Percentiles rank a stretch among this genome's conserved stretches.
phyloP scores from a whole-genome alignment of 2,329 filamentous ascomycete genomes.

The Venturia asperata region DNA sequence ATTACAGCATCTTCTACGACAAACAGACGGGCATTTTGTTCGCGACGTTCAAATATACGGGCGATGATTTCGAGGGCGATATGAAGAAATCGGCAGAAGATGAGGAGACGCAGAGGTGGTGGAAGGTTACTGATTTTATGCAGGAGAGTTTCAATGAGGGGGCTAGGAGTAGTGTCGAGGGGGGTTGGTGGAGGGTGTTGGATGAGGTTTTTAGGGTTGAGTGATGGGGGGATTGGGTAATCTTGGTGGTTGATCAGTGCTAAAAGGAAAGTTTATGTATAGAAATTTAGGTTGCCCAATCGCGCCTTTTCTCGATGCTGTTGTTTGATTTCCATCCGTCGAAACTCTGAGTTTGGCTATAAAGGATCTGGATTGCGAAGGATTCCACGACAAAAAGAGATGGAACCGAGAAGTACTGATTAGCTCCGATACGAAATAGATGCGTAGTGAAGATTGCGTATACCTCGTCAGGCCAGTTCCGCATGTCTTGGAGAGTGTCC shows the following conservation, averaged over 20 bases:
- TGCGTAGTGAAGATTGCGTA: neutral
- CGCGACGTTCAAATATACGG: slow-evolving; percentile 9
- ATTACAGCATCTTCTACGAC: slow-evolving; percentile 15
- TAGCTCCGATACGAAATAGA: neutral
- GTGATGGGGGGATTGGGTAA: neutral
- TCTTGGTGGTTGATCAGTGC: too few relatives aligned
- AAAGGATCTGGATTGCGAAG: too few relatives aligned
- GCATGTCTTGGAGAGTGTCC: too few relatives aligned
- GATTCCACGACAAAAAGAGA: neutral
- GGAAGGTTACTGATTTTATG: slow-evolving; percentile 6
- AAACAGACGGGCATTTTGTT: neutral
- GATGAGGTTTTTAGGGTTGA: slow-evolving; percentile 9
- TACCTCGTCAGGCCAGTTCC: too few relatives aligned
- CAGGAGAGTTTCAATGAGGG: slow-evolving; percentile 10
- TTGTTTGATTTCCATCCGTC: neutral
- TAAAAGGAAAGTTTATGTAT: too few relatives aligned
- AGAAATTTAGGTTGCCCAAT: neutral
- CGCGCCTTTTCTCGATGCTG: neutral
- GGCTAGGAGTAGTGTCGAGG: slow-evolving; percentile 5
- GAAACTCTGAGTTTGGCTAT: too few relatives aligned
- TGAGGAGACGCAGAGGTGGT: slow-evolving; percentile 7
- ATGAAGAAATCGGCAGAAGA: neutral
- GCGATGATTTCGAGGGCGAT: slow-evolving; percentile 8
- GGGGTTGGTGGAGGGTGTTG: neutral
- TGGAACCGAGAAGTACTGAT: neutral